phyloP scores from a whole-genome alignment of 306 rosid genomes.

The Rosa persica region DNA sequence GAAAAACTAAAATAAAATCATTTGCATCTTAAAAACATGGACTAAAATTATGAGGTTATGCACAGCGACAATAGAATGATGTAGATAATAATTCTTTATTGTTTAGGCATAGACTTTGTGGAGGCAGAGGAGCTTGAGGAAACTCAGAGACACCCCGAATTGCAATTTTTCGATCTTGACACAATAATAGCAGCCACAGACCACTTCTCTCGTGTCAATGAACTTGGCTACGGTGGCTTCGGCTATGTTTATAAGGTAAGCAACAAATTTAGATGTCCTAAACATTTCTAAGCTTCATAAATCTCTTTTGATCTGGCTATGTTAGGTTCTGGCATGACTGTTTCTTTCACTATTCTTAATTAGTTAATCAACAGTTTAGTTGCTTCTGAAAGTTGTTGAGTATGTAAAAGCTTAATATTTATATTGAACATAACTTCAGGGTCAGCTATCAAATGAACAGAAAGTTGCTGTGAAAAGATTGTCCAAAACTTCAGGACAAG shows the following conservation, averaged over 20 bases:
- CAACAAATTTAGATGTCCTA: too few species aligned
- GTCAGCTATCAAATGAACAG: constrained; percentile 13
- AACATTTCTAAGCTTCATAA: background rate
- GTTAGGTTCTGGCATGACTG: background rate
- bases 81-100: background rate
- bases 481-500: constrained; percentile 52
- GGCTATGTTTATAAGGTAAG: constrained; percentile 21
- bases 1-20: background rate
- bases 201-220: constrained; percentile 9
- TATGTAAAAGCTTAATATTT: background rate
- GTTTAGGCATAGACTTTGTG: background rate
- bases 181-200: constrained; percentile 14
- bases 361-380: background rate
- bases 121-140: constrained; percentile 12
- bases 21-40: background rate
- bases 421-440: background rate
- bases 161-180: constrained; percentile 20
- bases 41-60: background rate
- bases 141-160: background rate
- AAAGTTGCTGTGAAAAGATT: constrained; percentile 45
- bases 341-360: background rate
- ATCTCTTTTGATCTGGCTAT: background rate
- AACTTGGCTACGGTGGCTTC: constrained; percentile 30
- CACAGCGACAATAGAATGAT: background rate
- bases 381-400: background rate